Base-by-base conservation (phyloP, 2,329 filamentous ascomycete species). In the Fusarium xyrophilum region DNA sequence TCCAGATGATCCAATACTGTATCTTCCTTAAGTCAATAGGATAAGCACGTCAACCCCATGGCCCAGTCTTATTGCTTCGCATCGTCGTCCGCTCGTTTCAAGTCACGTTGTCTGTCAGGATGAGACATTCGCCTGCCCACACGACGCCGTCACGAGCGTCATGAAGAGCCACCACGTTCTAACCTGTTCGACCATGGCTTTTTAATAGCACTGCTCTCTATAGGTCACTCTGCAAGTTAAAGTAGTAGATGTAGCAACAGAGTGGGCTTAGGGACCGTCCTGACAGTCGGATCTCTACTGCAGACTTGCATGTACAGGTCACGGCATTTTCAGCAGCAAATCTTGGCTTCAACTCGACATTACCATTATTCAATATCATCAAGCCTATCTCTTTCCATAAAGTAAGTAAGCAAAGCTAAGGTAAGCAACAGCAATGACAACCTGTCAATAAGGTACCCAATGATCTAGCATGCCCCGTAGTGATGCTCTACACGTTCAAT, bases 361-460 rank as follows among this genome's bases (percentile, higher is more conserved):
- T 76, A 76, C 68, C 67, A 76, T 76, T 76, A 76, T 63, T 74
- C 62, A 74, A 71, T 76, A 75, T 66, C 68, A 67, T 72, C 51
- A 56, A 42, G 55, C 25, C 46, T 64, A 60, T 53, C 56, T 53
- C 59, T 58, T 60, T 56, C 48, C 40, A 44, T 60, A 51, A 61
- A 67, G 55, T 36, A 61, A 67, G 55, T 36, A 56, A 50, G 30
- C 33, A 50, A 40, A 27, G 27, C 35, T 35, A 25, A 62, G 36
- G 50, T 25, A 52, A 55, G 56, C 33, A 58, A 53, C 53, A 56
- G 33, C n/a, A 23, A 47, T 28, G n/a, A 32, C 9, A 44, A 38
- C 43, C 36, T 60, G 53, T 40, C 68, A 51, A 58, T 73, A 43
- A 43, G 40, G 40, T 43, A 72, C 63, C 72, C 73, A 73, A 71